These are phyloP conservation scores for Theobroma cacao DNA, from an alignment of 345 rosid genomes.

Conservation along the genomic window DNA sequence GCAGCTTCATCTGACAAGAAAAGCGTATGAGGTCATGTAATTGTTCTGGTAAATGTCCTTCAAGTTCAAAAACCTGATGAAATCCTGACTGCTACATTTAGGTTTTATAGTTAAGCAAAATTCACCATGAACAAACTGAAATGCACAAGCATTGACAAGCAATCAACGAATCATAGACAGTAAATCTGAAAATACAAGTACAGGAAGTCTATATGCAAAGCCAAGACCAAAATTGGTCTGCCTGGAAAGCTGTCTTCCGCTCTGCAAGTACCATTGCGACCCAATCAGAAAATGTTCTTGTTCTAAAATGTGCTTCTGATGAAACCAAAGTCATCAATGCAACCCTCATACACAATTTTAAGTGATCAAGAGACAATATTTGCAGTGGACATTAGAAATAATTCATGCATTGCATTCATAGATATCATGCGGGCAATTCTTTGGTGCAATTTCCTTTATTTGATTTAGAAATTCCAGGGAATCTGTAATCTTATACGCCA, in stretches of 20 bases:
- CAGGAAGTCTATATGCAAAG: too few species aligned
- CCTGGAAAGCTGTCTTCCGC: too few species aligned
- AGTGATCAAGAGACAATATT: neutral
- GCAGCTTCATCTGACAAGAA: slow-evolving; percentile 39
- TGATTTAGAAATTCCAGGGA: neutral
- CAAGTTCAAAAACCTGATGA: too few species aligned
- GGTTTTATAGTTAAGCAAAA: too few species aligned
- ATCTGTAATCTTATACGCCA: neutral
- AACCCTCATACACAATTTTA: too few species aligned
- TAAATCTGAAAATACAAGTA: neutral
- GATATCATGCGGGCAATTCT: neutral
- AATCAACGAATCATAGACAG: neutral
- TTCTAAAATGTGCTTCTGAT: too few species aligned
- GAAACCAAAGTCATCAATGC: too few species aligned
- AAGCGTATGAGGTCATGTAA: neutral
- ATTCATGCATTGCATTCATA: neutral
- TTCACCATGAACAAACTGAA: neutral
- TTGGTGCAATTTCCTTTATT: neutral
- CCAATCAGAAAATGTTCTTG: too few species aligned
- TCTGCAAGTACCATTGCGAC: too few species aligned
- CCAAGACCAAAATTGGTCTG: neutral
- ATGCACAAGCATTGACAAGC: neutral
- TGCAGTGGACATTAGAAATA: neutral
- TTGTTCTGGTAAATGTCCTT: neutral
- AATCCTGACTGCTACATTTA: neutral